Evolutionary conservation across 2,329 filamentous ascomycete genomes (phyloP).

Genomic region (Aspergillus ruber): DNA sequence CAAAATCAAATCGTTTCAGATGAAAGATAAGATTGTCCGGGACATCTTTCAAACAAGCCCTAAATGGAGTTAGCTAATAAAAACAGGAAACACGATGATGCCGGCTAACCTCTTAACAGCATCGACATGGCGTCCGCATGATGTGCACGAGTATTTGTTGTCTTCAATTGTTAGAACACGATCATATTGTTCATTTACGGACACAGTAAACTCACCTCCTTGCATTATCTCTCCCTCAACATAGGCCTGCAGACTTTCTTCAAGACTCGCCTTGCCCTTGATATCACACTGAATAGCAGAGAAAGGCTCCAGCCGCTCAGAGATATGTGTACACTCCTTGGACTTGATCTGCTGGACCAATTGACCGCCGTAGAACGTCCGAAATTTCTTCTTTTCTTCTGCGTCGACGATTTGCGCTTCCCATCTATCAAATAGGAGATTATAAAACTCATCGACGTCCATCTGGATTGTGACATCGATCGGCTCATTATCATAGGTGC

Average conservation of each 20-base stretch:
- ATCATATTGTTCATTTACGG: not conserved
- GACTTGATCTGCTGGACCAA: conserved; percentile 93
- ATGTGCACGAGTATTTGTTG: conserved; percentile 96
- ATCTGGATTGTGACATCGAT: conserved; percentile 90
- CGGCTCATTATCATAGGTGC: conserved; percentile 70
- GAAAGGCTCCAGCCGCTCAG: conserved; percentile 81
- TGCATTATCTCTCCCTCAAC: conserved; percentile 95
- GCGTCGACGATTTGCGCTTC: conserved; percentile 68
- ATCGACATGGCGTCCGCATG: conserved; percentile 81
- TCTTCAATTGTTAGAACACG: conserved; percentile 46
- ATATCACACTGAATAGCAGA: conserved; percentile 95
- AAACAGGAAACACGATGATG: not conserved
- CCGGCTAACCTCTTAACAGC: conserved; percentile 70
- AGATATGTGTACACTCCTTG: conserved; percentile 89
- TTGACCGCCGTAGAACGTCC: conserved; percentile 83
- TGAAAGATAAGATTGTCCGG: conserved; percentile 95
- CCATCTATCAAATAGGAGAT: conserved; percentile 83
- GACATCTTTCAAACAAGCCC: conserved; percentile 84
- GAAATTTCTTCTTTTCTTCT: conserved; percentile 65
- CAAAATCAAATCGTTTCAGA: conserved; percentile 58
- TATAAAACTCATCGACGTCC: conserved; percentile 98
- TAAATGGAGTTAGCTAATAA: conserved; percentile 26
- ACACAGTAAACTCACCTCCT: conserved; percentile 52
- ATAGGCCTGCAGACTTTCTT: conserved; percentile 89
- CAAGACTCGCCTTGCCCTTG: conserved; percentile 75